phyloP scores from a whole-genome alignment of 2,329 filamentous ascomycete genomes.

The Sarocladium oryzae region DNA sequence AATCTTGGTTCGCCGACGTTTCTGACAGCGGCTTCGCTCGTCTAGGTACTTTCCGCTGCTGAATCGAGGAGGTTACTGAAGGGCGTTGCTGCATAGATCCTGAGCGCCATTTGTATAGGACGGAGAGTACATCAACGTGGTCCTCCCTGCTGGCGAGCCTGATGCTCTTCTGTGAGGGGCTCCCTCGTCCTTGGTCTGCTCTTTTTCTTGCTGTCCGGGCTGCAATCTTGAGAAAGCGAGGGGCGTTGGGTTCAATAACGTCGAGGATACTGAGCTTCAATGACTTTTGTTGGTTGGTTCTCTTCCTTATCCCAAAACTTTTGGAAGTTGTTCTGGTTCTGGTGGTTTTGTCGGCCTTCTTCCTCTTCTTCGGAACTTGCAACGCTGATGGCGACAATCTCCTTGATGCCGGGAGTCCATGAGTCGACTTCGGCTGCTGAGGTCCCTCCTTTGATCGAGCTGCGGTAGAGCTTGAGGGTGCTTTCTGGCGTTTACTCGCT shows the following conservation, averaged over 20 bases:
- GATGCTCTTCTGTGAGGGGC: constrained; percentile 50
- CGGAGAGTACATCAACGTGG: constrained; percentile 48
- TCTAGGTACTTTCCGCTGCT: constrained; percentile 12
- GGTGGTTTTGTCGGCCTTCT: constrained; percentile 7
- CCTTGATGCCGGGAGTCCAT: constrained; percentile 15
- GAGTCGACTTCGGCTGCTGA: constrained; percentile 27
- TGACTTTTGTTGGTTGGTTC: constrained; percentile 17
- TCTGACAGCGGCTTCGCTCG: constrained; percentile 15
- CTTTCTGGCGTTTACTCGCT: constrained; percentile 21
- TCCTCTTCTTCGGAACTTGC: constrained; percentile 7
- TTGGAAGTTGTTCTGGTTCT: constrained; percentile 1
- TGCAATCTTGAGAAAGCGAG: constrained; percentile 54
- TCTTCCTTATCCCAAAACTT: background rate
- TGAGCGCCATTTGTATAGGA: constrained; percentile 49
- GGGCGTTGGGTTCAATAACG: constrained; percentile 45
- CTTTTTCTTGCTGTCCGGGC: constrained; percentile 48
- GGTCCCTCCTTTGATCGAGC: constrained; percentile 16
- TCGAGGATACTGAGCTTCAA: constrained; percentile 56
- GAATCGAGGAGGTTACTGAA: constrained; percentile 23
- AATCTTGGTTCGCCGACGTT: constrained; percentile 16
- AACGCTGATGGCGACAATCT: background rate
- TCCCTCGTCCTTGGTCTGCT: constrained; percentile 45
- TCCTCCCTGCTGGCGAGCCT: constrained; percentile 54
- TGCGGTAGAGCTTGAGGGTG: constrained; percentile 12
- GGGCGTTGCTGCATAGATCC: constrained; percentile 41